Base-by-base conservation (phyloP, 257 asterid genomes). In the Solanum okadae region DNA sequence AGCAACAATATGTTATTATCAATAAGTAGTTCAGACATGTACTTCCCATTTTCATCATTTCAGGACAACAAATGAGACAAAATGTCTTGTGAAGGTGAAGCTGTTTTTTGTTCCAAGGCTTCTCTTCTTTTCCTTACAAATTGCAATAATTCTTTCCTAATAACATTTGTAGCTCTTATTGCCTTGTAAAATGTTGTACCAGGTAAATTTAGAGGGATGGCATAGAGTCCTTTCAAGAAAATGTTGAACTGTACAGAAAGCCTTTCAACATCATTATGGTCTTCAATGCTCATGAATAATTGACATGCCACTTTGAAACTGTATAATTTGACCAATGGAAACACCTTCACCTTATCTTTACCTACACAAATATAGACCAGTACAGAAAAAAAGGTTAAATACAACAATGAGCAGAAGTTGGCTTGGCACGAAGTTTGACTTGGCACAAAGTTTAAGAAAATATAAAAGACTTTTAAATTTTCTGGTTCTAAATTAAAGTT, bases 241-340 rank as follows among this genome's bases (percentile, higher is more conserved):
- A 92, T n/a, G 46, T 91, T 90, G 92, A 94, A 95, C 34, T 92
- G 87, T 34, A 68, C 11, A 2, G 94, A 93, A 29, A 96, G 94
- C 90, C 90, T 89, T 31, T 90, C 42, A 5, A 95, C 92, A 27
- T 92, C 92, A 13, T 70, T 81, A 31, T 88, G 87, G 13, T 96
- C 96, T 86, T 96, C 98, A 13, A 95, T 91, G 92, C 96, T 95
- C 95, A 93, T 89, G 83, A 96, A 96, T 11, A 95, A 89, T 20
- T 95, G 94, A 42, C 99, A 95, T 1, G 96, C 98, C 10, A 94
- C 89, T 79, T 92, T 94, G 25, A 95, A 96, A 5, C 98, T 94
- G 92, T 93, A 95, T 38, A 89, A 14, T 84, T 94, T 96, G 78
- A 90, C 84, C 10, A 90, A 88, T 2, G 96, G 96, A 63, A 89